Conservation (phyloP, 352 stramenopile genomes). For the Phytophthora brassicae region DNA sequence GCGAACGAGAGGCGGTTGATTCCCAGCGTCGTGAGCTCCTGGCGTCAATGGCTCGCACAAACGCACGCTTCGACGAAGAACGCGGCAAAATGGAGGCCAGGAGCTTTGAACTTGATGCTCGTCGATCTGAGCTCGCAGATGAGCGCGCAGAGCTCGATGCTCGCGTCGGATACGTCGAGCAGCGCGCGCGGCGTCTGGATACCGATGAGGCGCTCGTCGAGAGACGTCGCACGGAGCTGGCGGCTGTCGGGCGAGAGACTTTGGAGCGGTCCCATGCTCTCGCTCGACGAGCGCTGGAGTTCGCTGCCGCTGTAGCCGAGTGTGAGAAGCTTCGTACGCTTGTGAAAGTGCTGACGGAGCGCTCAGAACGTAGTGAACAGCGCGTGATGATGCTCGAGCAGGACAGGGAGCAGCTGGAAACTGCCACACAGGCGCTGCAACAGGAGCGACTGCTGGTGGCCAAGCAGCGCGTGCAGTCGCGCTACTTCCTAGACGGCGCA, state of each 20-base stretch:
- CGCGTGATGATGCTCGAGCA: conserved; percentile 37
- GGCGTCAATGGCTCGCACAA: conserved; percentile 48
- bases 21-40: conserved; percentile 72
- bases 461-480: conserved; percentile 77
- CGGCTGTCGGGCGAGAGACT: conserved; percentile 60
- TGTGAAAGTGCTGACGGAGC: conserved; percentile 39
- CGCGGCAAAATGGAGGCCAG: conserved; percentile 63
- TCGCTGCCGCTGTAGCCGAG: conserved; percentile 37
- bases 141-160: conserved; percentile 60
- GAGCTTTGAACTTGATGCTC: conserved; percentile 58
- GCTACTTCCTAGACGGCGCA: conserved; percentile 70
- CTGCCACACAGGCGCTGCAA: conserved; percentile 55
- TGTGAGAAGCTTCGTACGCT: conserved; percentile 42
- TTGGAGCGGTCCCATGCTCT: conserved; percentile 59
- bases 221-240: conserved; percentile 52
- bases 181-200: conserved; percentile 51
- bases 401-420: conserved; percentile 54
- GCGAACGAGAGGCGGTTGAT: conserved; percentile 72
- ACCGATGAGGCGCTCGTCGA: conserved; percentile 50
- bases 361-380: conserved; percentile 38
- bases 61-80: conserved; percentile 66
- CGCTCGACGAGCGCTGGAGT: conserved; percentile 40
- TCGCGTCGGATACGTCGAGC: conserved; percentile 44
- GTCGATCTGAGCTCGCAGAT: conserved; percentile 57
- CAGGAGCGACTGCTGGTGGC: conserved; percentile 68